phyloP scores from a whole-genome alignment of 2,329 filamentous ascomycete species.

The Epichloe aotearoae region DNA sequence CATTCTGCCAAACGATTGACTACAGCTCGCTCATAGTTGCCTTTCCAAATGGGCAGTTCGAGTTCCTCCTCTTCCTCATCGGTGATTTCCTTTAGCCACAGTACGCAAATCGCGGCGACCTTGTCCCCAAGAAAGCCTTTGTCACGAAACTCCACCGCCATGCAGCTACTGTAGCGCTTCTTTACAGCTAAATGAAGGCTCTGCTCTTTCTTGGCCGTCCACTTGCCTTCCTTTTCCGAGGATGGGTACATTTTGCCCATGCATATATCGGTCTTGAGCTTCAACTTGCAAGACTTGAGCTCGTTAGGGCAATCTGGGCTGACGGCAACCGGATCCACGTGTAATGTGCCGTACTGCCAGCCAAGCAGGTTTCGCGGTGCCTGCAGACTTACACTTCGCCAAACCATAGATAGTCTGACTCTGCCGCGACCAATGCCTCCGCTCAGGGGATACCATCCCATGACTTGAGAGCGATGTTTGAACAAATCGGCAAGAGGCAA shows the following conservation, averaged over 20 bases:
- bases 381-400: slow-evolving; percentile 54
- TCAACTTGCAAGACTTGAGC: slow-evolving; percentile 38
- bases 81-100: slow-evolving; percentile 57
- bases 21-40: slow-evolving; percentile 35
- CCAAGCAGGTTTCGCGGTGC: slow-evolving; percentile 45
- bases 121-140: slow-evolving; percentile 33
- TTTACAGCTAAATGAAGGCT: slow-evolving; percentile 39
- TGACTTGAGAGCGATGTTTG: slow-evolving; percentile 48
- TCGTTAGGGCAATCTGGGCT: slow-evolving; percentile 31
- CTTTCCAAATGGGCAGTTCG: slow-evolving; percentile 52
- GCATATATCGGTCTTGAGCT: slow-evolving; percentile 44
- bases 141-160: slow-evolving; percentile 42
- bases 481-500: slow-evolving; percentile 51
- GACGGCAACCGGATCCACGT: slow-evolving; percentile 41
- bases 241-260: slow-evolving; percentile 43
- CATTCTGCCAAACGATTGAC: slow-evolving; percentile 28
- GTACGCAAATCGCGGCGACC: slow-evolving; percentile 46
- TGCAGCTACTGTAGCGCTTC: slow-evolving; percentile 40
- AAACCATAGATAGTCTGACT: slow-evolving; percentile 57
- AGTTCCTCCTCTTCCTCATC: slow-evolving; percentile 52
- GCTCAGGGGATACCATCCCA: slow-evolving; percentile 51
- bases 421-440: slow-evolving; percentile 63
- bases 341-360: slow-evolving; percentile 60
- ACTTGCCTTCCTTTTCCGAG: slow-evolving; percentile 29
- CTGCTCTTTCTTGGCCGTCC: slow-evolving; percentile 35